Percentiles rank a stretch among this genome's conserved stretches.
phyloP scores from a whole-genome alignment of 352 stramenopile species.

The Phytophthora parvispora region DNA sequence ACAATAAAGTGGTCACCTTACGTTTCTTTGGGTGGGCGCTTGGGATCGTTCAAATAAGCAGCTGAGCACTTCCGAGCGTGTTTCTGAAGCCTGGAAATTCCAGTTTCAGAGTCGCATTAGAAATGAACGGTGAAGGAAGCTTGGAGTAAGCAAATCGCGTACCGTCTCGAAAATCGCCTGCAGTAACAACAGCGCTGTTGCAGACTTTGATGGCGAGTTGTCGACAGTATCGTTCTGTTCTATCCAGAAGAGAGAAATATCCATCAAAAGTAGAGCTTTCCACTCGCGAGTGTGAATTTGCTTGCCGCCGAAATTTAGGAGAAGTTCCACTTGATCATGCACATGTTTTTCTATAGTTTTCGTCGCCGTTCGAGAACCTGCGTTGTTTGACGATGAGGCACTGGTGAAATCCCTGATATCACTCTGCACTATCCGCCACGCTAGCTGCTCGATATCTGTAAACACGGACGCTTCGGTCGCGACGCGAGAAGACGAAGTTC shows the following conservation, averaged over 20 bases:
- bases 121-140: neutral
- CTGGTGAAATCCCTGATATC: conserved; percentile 22
- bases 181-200: conserved; percentile 32
- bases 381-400: conserved; percentile 5
- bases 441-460: conserved; percentile 55
- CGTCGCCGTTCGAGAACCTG: neutral
- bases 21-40: conserved; percentile 39
- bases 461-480: conserved; percentile 60
- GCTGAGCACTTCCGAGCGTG: conserved; percentile 57
- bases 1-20: neutral
- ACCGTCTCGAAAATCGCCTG: conserved; percentile 56
- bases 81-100: conserved; percentile 52
- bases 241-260: conserved; percentile 77
- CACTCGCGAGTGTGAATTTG: conserved; percentile 76
- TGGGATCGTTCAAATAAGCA: conserved; percentile 45
- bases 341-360: conserved; percentile 41
- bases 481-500: conserved; percentile 58
- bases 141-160: neutral
- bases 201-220: conserved; percentile 16
- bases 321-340: conserved; percentile 39
- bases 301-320: conserved; percentile 75
- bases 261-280: conserved; percentile 83
- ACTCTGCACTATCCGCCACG: conserved; percentile 43
- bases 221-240: conserved; percentile 27
- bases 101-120: conserved; percentile 8